Percentiles rank a stretch among this genome's conserved stretches.
These are phyloP conservation scores for Chaetomium cochliodes DNA, from an alignment of 495 filamentous ascomycete genomes.

Conservation along the genomic window DNA sequence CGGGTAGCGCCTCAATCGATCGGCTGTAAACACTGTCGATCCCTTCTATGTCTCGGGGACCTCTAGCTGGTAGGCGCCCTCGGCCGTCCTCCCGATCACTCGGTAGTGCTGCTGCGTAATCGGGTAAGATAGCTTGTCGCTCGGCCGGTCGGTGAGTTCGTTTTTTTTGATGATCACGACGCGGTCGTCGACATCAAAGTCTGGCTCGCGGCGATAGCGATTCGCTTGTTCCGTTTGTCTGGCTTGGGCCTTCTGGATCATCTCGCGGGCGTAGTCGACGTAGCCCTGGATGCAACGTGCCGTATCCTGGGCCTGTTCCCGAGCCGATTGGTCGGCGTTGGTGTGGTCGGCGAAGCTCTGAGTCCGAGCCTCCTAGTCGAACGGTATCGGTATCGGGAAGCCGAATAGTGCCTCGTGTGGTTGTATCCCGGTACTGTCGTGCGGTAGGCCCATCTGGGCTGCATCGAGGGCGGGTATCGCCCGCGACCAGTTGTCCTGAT, in stretches of 20 bases:
- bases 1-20: background rate
- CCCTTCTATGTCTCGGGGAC: slow-evolving; percentile 3
- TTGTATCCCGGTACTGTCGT: slow-evolving; percentile 10
- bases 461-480: slow-evolving; percentile 5
- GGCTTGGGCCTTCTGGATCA: slow-evolving; percentile 4
- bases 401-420: slow-evolving; percentile 10
- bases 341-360: background rate
- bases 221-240: slow-evolving; percentile 14
- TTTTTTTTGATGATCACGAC: slow-evolving; percentile 20
- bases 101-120: slow-evolving; percentile 13
- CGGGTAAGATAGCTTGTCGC: slow-evolving; percentile 19
- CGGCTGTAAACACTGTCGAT: slow-evolving; percentile 10
- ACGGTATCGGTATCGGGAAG: slow-evolving; percentile 8
- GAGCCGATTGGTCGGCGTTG: no score
- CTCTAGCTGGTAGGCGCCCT: slow-evolving; percentile 11
- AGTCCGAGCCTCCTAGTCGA: slow-evolving; percentile 9
- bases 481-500: slow-evolving; percentile 1
- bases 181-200: slow-evolving; percentile 18
- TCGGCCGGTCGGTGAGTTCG: slow-evolving; percentile 8
- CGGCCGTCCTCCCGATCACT: slow-evolving; percentile 11
- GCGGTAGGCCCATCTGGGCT: background rate
- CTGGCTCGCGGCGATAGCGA: slow-evolving; percentile 14
- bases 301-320: slow-evolving; percentile 3
- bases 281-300: slow-evolving; percentile 1
- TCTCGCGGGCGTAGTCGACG: background rate